Base-by-base conservation (phyloP, 2,329 filamentous ascomycete species). In the Coniochaeta sp. region DNA sequence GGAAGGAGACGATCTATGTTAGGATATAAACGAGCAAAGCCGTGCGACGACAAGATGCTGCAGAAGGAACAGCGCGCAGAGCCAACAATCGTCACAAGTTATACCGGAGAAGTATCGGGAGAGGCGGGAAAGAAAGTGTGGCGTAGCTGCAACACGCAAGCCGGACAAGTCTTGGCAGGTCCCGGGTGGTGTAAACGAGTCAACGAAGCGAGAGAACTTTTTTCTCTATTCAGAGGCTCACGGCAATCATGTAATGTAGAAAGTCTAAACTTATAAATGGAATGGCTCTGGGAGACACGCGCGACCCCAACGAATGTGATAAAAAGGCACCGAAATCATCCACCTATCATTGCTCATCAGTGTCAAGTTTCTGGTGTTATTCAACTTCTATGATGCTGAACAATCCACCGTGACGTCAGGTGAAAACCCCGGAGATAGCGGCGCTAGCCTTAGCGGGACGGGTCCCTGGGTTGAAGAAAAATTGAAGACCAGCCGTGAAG, bases 71-170 rank as follows among this genome's bases (percentile, higher is more conserved):
- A 6, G 26, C 26, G 24, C 6, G 17, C 14, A 24, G 9, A 9
- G 31, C 47, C 24, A 52, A 16, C 47, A 52, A 52, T 28, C 24
- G 47, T 52, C 24, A 6, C 24, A 14, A 31, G 47, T 28, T 52
- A 52, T 52, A 52, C 24, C 31, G 22, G 24, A n/a, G 5, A 4
- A 5, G 17, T 22, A 24, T 17, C 47, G 47, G 47, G 26, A 52
- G 47, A 26, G 47, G 47, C 26, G 47, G 47, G 47, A 52, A 52
- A 31, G 47, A 52, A n/a, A 52, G 47, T 52, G 47, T 52, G 47
- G 47, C 47, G 47, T 52, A 31, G 47, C 47, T 52, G 47, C 47
- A 52, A 50, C 47, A 52, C 47, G 47, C 47, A 26, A 52, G 47
- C 28, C 47, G 24, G 14, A 16, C 22, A 28, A 4, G 26, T 28